A percentile compares a stretch with the other conserved stretches of the same genome.
These are phyloP conservation scores for Pleurostoma richardsiae DNA, from an alignment of 2,329 filamentous ascomycete genomes.

Conservation along the genomic window DNA sequence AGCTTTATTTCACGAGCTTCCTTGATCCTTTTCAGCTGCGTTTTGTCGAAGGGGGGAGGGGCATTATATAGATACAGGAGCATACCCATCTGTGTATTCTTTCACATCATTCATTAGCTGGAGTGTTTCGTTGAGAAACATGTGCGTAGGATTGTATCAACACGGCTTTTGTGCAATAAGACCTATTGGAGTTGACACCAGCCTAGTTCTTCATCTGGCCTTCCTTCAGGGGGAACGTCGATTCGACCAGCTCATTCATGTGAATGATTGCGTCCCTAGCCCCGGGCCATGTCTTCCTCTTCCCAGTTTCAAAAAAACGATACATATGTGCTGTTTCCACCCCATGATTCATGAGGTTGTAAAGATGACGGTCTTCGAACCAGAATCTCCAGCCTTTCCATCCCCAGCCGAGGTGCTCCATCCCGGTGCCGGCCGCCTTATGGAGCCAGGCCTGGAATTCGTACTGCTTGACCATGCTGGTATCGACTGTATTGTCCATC, in stretches of 20 bases:
- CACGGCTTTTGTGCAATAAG: too few relatives aligned
- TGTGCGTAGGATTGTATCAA: too few relatives aligned
- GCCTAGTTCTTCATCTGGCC: background rate
- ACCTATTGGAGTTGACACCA: background rate
- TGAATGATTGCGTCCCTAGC: constrained; percentile 9
- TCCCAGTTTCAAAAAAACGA: constrained; percentile 8
- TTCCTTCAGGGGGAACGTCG: background rate
- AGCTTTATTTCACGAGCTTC: too few relatives aligned
- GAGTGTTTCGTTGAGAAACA: too few relatives aligned
- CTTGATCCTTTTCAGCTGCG: too few relatives aligned
- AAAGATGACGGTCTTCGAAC: constrained; percentile 8
- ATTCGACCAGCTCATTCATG: constrained; percentile 3
- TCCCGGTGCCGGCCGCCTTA: constrained; percentile 9
- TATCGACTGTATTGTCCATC: constrained; percentile 1
- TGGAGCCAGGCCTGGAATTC: constrained; percentile 10
- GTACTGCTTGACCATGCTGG: constrained; percentile 9
- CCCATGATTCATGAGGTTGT: constrained; percentile 8
- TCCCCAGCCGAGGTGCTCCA: constrained; percentile 7
- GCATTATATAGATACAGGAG: too few relatives aligned
- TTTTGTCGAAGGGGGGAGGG: too few relatives aligned
- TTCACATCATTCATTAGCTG: too few relatives aligned
- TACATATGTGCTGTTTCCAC: constrained; percentile 12
- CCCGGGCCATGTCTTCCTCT: constrained; percentile 11
- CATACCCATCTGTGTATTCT: too few relatives aligned
- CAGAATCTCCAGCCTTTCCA: constrained; percentile 11